Percentiles rank a stretch among this genome's conserved stretches.
These are phyloP conservation scores for Geosmithia flava DNA, from an alignment of 2,329 filamentous ascomycete genomes.

Conservation along the genomic window DNA sequence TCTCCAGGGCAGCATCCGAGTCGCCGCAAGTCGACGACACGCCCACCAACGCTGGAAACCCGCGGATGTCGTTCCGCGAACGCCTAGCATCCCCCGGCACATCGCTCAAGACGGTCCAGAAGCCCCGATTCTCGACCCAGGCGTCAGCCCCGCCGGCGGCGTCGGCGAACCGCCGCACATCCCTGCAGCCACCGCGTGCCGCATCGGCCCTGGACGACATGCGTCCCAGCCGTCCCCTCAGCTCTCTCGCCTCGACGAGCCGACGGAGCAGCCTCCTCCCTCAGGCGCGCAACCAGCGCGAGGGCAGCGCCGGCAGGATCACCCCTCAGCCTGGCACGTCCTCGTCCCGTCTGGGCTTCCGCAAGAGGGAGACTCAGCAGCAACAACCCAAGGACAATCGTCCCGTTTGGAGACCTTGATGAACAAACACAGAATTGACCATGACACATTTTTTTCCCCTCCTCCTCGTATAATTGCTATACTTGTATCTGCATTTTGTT, in stretches of 20 bases:
- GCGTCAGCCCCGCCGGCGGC: constrained; percentile 29
- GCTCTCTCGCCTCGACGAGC: constrained; percentile 36
- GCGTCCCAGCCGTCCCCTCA: constrained; percentile 34
- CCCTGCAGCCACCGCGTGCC: constrained; percentile 34
- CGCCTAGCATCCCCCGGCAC: constrained; percentile 36
- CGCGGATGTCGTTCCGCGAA: constrained; percentile 41
- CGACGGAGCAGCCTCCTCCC: constrained; percentile 44
- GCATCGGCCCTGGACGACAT: constrained; percentile 15
- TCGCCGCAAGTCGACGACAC: constrained; percentile 33
- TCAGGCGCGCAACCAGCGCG: constrained; percentile 22
- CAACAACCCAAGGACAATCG: constrained; percentile 22
- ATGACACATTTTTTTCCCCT: too few species aligned
- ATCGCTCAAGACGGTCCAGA: constrained; percentile 29
- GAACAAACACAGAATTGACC: neutral
- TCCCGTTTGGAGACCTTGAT: constrained; percentile 36
- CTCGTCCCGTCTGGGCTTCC: constrained; percentile 31
- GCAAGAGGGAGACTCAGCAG: constrained; percentile 19
- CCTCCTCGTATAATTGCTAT: too few species aligned
- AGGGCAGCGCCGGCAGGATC: constrained; percentile 27
- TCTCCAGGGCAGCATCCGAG: constrained; percentile 31
- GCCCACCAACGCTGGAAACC: constrained; percentile 28
- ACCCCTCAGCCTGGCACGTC: constrained; percentile 32
- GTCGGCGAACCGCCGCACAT: constrained; percentile 34
- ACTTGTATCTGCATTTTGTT: too few species aligned
- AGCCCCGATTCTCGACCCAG: constrained; percentile 29